A percentile compares a stretch with the other conserved stretches of the same genome.
Evolutionary conservation across 1,284 basidiomycete species (phyloP).

Genomic region (Peniophora sp.): DNA sequence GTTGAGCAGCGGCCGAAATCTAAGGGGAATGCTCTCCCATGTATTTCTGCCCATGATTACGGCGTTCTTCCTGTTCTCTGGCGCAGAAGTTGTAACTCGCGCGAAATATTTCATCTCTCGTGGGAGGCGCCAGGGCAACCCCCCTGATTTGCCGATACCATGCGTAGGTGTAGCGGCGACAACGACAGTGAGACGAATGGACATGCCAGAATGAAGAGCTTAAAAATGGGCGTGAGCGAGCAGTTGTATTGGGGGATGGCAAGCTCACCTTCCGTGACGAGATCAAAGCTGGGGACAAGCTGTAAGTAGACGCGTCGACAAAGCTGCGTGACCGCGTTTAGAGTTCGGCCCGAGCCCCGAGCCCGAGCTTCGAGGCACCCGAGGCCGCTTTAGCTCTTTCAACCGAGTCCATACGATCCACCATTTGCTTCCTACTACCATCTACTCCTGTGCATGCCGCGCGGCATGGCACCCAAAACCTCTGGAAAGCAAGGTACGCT

Average conservation of each 20-base stretch:
- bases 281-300: neutral
- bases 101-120: conserved; percentile 95
- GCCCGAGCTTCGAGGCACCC: too few species aligned
- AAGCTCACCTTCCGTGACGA: neutral
- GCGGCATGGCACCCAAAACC: too few species aligned
- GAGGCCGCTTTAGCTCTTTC: too few species aligned
- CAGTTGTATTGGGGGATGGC: neutral
- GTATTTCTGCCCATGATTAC: conserved; percentile 97
- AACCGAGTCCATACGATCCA: too few species aligned
- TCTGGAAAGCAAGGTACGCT: too few species aligned
- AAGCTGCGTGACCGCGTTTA: too few species aligned
- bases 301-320: neutral
- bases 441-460: too few species aligned
- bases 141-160: conserved; percentile 77
- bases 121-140: conserved; percentile 86
- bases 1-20: conserved; percentile 76
- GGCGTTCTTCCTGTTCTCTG: conserved; percentile 56
- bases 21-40: conserved; percentile 95
- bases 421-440: too few species aligned
- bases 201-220: conserved; percentile 22
- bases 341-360: too few species aligned
- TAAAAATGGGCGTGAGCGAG: too few species aligned
- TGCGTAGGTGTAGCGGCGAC: conserved; percentile 86
- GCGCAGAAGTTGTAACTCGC: conserved; percentile 60
- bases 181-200: conserved; percentile 71